Conservation (phyloP, 306 rosid species). For the Trifolium repens region DNA sequence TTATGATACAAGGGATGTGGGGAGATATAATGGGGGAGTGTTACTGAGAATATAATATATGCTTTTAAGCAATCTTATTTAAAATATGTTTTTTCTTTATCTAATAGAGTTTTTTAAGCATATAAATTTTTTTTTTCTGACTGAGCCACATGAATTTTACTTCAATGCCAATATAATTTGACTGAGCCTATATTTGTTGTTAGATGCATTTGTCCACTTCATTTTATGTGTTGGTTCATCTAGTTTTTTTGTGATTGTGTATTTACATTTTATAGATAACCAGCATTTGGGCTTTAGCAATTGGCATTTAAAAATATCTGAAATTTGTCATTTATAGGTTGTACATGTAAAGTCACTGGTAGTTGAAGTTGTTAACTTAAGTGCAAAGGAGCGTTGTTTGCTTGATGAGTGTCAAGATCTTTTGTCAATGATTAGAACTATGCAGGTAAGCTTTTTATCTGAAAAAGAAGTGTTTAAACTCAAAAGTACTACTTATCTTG, state of each 20-base stretch:
- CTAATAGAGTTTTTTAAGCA: neutral
- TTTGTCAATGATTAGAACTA: constrained; percentile 66
- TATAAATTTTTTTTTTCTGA: too few species aligned
- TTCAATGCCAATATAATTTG: neutral
- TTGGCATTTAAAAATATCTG: constrained; percentile 19
- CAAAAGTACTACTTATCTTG: constrained; percentile 19
- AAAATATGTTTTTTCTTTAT: neutral
- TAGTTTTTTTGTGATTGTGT: neutral
- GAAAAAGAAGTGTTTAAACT: neutral
- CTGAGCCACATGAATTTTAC: neutral
- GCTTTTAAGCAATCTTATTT: too few species aligned
- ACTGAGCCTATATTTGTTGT: constrained; percentile 9
- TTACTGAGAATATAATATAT: too few species aligned
- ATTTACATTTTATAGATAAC: constrained; percentile 8
- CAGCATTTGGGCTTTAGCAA: neutral
- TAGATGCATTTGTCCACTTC: neutral
- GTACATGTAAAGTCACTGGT: constrained; percentile 68
- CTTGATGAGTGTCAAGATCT: constrained; percentile 78
- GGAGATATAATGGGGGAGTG: too few species aligned
- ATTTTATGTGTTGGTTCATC: neutral
- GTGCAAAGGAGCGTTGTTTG: constrained; percentile 72
- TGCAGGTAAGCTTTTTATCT: constrained; percentile 64
- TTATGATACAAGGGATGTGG: neutral
- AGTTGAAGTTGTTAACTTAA: constrained; percentile 65
- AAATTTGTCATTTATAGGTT: constrained; percentile 63